Evolutionary conservation across 2,329 filamentous ascomycete species (phyloP), one percentile per base, ranked within the genome.

Genomic region (Coniochaeta sp.): DNA sequence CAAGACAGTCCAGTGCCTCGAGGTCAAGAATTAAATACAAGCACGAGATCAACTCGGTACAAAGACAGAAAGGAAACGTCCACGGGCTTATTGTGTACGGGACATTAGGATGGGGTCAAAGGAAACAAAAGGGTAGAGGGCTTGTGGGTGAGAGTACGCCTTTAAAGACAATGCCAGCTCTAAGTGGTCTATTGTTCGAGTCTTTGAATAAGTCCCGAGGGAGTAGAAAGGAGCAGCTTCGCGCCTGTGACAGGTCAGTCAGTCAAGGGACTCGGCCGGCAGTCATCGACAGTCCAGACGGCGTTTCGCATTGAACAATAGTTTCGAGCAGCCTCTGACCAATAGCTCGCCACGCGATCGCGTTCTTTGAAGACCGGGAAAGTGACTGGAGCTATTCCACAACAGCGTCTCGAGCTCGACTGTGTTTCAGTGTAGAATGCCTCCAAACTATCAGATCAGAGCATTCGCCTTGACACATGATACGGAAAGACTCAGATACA

Each of bases 261-360:
- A 40, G 35, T 40, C 42, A 30, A 47, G 24, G n/a, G 42, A 47
- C 42, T 47, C 24, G 7, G 24, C n/a, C 24, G 45, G 45, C 28
- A 48, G 45, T 48, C 24, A 28, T 48, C 24, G 26, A 28, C 20
- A 10, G 24, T n/a, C n/a, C n/a, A n/a, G n/a, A n/a, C n/a, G n/a
- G n/a, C 13, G 24, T 49, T 28, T 35, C 20, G 60, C 55, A 61
- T 60, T 53, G 49, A 52, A 51, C 56, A 51, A 42, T 52, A 40
- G 53, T 55, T 58, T 61, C 54, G 52, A 52, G 55, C 50, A 31
- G 22, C 32, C 57, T 57, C 50, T 54, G 55, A 52, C 61, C 61
- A 63, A 63, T 62, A 56, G 59, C 59, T 56, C 55, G 38, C 49
- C 59, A 59, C 56, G 57, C 61, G 60, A 59, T 56, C 42, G 46